phyloP scores from a whole-genome alignment of 495 filamentous ascomycete genomes.

The Neurospora sp. region DNA sequence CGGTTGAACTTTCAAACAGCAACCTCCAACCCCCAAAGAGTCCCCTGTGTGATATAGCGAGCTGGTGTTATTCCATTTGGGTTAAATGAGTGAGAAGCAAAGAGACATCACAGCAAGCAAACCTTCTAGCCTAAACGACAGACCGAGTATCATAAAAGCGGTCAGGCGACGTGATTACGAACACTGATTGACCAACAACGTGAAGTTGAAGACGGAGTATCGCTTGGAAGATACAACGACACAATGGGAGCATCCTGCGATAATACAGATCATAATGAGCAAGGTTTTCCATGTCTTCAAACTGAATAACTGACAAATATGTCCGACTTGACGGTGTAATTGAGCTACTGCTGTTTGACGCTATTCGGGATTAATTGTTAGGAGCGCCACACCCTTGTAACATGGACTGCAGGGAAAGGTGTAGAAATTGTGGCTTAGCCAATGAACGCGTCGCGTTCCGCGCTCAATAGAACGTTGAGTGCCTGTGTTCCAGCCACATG shows the following conservation, averaged over 20 bases:
- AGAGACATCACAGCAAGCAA: not conserved
- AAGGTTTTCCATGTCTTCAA: not conserved
- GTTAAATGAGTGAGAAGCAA: not conserved
- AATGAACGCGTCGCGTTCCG: not conserved
- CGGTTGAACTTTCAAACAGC: not conserved
- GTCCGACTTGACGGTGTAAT: not conserved
- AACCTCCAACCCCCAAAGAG: not conserved
- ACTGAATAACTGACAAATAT: not conserved
- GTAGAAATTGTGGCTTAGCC: not conserved
- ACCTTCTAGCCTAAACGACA: not conserved
- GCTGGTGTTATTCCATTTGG: too few species aligned
- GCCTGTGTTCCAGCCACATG: not conserved
- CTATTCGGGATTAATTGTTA: not conserved
- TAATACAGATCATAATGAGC: not conserved
- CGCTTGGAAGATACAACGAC: not conserved
- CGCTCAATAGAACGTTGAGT: not conserved
- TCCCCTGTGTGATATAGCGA: not conserved
- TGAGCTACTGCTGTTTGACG: not conserved
- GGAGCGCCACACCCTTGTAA: not conserved
- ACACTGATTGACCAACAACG: not conserved
- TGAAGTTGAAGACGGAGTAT: not conserved
- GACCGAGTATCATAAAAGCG: not conserved
- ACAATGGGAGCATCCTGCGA: not conserved
- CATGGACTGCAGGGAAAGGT: not conserved
- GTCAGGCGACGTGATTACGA: not conserved